Evolutionary conservation across 352 stramenopile species (phyloP), one percentile per base, ranked within the genome.

Genomic region (Discostella stelligera): DNA sequence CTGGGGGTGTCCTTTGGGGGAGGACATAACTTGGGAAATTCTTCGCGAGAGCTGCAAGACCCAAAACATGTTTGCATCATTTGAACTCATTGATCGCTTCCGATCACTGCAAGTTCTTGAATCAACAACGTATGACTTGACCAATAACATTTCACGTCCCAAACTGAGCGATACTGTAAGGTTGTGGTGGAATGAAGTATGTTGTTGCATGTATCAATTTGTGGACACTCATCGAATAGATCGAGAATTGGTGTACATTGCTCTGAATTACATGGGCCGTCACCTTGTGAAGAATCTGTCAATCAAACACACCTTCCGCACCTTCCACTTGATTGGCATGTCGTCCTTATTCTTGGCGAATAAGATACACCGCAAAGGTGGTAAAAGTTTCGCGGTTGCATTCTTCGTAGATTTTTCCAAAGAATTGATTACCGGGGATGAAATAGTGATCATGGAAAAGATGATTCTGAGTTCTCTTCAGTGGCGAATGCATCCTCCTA

Each of bases 401-500:
- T 75, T 66, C 6, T 76, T 91, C 30, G 84, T 79, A n/a, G 78
- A 72, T 7, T 59, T 91, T 9, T 84, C 74, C 18, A 72, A 80
- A 27, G 80, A 79, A 27, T 49, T 50, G 3, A 83, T 82, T 59
- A 72, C 50, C 0, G 58, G 61, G 13, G 7, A 73, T 20, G 71
- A 89, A 11, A 80, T 91, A 39, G 46, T 83, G 30, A 64, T 48
- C 21, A 89, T 86, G 77, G 85, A 91, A 71, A 11, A 62, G 0
- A 60, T 8, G 0, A 71, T 91, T 0, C 30, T 91, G 14, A 30
- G 64, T 21, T 65, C 78, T 6, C 50, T 91, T 13, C 1, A 82
- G 23, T 91, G 80, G 82, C 62, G 80, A 27, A 61, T 91, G 18
- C 80, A 87, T 71, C 80, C 80, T 32, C 85, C 85, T 11, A 89